These are phyloP conservation scores for Lactarius deliciosus DNA, from an alignment of 768 basidiomycete species.

Conservation along the genomic window DNA sequence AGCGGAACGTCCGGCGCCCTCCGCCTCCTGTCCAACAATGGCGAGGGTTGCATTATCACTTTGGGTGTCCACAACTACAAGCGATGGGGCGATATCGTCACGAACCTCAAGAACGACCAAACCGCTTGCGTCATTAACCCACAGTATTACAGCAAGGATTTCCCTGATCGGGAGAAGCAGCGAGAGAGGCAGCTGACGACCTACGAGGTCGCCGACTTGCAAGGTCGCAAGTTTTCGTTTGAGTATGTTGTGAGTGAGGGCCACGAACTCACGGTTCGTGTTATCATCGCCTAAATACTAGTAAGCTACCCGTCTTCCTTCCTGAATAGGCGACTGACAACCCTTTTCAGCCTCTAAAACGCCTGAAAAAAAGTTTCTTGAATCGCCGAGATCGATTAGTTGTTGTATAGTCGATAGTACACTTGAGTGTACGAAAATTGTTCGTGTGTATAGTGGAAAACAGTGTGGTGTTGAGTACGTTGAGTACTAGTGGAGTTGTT, in stretches of 20 bases:
- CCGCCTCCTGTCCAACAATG: conserved; percentile 36
- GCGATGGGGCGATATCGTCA: conserved; percentile 42
- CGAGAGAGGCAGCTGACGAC: conserved; percentile 8
- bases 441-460: too few species aligned
- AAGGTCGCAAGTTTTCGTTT: conserved; percentile 1
- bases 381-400: too few species aligned
- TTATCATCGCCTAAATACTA: neutral
- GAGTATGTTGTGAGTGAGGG: neutral
- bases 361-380: too few species aligned
- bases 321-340: neutral
- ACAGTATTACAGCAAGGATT: conserved; percentile 7
- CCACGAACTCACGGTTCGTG: neutral
- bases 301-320: neutral
- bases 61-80: conserved; percentile 44
- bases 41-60: conserved; percentile 38
- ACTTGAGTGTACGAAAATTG: too few species aligned
- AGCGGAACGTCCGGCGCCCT: conserved; percentile 44
- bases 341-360: neutral
- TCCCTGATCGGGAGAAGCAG: neutral
- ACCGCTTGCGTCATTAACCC: conserved; percentile 17
- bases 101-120: conserved; percentile 32
- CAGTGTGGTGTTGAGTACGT: too few species aligned
- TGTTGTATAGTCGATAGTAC: too few species aligned
- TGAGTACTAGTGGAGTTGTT: too few species aligned
- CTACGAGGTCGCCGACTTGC: neutral